These are phyloP conservation scores for Schizochytrium sp. DNA, from an alignment of 108 stramenopile species.

Conservation along the genomic window DNA sequence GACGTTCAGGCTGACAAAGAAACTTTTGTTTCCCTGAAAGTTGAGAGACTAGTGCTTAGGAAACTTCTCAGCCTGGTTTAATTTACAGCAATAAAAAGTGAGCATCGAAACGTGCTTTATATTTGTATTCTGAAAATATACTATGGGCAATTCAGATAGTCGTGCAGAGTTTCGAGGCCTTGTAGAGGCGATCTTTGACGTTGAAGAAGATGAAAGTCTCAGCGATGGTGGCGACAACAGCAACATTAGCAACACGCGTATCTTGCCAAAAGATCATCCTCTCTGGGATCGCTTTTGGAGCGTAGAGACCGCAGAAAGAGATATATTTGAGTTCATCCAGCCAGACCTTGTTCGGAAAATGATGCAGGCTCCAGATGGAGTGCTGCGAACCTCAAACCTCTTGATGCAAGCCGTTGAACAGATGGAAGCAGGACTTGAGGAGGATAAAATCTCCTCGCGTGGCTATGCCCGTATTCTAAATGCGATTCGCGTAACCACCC, in stretches of 20 bases:
- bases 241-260: no score
- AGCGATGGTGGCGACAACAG: neutral
- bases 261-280: neutral
- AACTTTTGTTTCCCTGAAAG: no score
- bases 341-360: conserved; percentile 1
- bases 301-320: neutral
- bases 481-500: conserved; percentile 88
- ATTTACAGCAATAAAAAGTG: no score
- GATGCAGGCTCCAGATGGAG: neutral
- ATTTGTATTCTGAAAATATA: neutral
- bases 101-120: no score
- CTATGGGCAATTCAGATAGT: conserved; percentile 53
- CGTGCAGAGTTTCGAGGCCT: conserved; percentile 52
- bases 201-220: neutral
- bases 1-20: no score
- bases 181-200: conserved; percentile 40
- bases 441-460: neutral
- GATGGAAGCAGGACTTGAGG: conserved; percentile 1
- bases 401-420: conserved; percentile 6
- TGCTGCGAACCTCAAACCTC: neutral
- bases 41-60: no score
- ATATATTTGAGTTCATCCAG: conserved; percentile 45
- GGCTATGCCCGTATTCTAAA: conserved; percentile 89
- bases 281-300: conserved; percentile 50
- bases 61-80: no score